These are phyloP conservation scores for Prunus mume DNA, from an alignment of 306 rosid genomes.

Conservation along the genomic window DNA sequence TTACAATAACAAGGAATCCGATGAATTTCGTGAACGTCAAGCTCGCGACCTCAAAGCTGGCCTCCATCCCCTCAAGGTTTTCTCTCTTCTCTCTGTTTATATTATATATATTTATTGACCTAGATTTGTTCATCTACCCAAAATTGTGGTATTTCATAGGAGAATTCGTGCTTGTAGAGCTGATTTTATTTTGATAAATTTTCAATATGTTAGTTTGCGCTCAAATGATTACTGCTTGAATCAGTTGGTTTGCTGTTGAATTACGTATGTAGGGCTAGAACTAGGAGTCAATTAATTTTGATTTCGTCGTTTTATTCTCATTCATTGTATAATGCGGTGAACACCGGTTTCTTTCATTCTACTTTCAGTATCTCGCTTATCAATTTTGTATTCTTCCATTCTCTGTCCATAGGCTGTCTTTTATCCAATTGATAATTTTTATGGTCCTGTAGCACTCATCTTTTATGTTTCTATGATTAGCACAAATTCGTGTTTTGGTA, in stretches of 20 bases:
- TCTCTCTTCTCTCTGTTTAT: not conserved
- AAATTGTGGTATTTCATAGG: not conserved
- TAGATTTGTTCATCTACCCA: not conserved
- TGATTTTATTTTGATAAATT: not conserved
- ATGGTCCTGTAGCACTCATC: not conserved
- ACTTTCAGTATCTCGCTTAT: not conserved
- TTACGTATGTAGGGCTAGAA: not conserved
- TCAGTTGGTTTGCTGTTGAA: not conserved
- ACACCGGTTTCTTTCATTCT: not conserved
- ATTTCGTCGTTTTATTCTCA: not conserved
- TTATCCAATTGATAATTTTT: not conserved
- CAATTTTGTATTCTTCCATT: not conserved
- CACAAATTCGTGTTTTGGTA: slow-evolving; percentile 84
- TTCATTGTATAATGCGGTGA: not conserved
- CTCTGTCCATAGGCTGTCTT: not conserved
- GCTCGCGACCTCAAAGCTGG: slow-evolving; percentile 54
- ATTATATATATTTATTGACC: not conserved
- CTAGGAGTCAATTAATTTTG: not conserved
- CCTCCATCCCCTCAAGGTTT: slow-evolving; percentile 57
- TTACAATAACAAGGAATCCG: slow-evolving; percentile 26
- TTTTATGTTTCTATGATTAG: slow-evolving; percentile 37
- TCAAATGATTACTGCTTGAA: not conserved
- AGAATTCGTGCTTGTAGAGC: not conserved
- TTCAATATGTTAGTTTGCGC: not conserved
- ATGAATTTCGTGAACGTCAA: slow-evolving; percentile 36